Evolutionary conservation across 2,329 filamentous ascomycete genomes (phyloP).

Genomic region (Botrytis hyacinthi): DNA sequence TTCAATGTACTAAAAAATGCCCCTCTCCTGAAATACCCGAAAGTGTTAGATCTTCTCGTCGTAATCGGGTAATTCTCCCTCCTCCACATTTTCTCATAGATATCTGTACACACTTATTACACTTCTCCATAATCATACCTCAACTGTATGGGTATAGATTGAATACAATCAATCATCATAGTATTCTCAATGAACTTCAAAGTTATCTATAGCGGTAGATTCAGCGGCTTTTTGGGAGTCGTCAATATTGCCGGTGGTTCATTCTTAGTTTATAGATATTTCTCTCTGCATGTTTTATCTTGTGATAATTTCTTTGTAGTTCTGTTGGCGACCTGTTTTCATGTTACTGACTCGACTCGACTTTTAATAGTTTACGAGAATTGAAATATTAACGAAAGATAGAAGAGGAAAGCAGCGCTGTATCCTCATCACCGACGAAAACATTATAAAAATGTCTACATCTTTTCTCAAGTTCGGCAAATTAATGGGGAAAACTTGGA

Average conservation of each 20-base stretch:
- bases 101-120: background rate
- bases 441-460: too few relatives aligned
- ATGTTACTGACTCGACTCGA: background rate
- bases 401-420: background rate
- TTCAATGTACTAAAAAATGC: too few relatives aligned
- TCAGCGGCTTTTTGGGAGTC: background rate
- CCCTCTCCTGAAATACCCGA: background rate
- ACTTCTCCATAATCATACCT: too few relatives aligned
- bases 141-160: too few relatives aligned
- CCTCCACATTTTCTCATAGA: background rate
- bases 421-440: too few relatives aligned
- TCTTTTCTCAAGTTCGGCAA: too few relatives aligned
- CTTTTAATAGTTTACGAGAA: background rate
- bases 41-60: background rate
- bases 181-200: background rate
- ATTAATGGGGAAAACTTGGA: too few relatives aligned
- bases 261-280: background rate
- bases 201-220: background rate
- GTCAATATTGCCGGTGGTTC: rapidly evolving
- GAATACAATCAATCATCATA: background rate
- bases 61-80: background rate
- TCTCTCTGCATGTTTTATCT: background rate
- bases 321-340: background rate
- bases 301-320: rapidly evolving
- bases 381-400: background rate